Base-by-base conservation (phyloP, 2,329 filamentous ascomycete species). In the Claviceps citrina region DNA sequence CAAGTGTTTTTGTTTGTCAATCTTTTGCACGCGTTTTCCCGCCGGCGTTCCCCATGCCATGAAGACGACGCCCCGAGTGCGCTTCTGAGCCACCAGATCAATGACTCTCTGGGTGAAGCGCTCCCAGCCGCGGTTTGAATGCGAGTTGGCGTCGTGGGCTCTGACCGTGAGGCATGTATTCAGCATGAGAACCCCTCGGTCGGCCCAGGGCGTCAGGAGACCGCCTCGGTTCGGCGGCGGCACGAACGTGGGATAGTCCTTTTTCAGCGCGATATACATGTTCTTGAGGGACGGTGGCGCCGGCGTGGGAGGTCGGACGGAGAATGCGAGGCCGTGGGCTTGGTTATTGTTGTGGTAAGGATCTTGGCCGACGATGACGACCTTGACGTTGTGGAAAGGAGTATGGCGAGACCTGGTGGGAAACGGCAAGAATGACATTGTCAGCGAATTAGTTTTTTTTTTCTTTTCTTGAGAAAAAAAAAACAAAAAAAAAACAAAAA, bases 301-400 rank as follows among this genome's bases (percentile, higher is more conserved):
- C 4, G 76, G 75, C 0, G 85, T 93, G 0, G 91, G 91, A 3
- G 89, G 80, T 8, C 84, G 83, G 41, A 96, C 87, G 36, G 85
- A 94, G 70, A 98, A 98, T 57, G 84, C 89, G 43, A 98, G 78
- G 32, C 91, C 91, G 60, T 96, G 91, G 38, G 91, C 91, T 68
- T 98, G 91, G 60, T 93, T 93, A 58, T 76, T 60, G 58, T 93
- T 93, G 66, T 98, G 91, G 61, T 98, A 98, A 3, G 91, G 91
- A 58, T 98, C 91, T 65, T 98, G 91, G 48, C 91, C 91, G 40
- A 96, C 62, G 54, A 98, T 86, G 44, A 98, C 87, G 42, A 83
- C 82, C 60, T 93, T 94, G 58, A 96, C 87, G 12, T 71, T 80
- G 64, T 80, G 67, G 51, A 98, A 78, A 7, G 91, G 87, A 1